phyloP scores from a whole-genome alignment of 805 yeast genomes.

The Lachancea sp. region DNA sequence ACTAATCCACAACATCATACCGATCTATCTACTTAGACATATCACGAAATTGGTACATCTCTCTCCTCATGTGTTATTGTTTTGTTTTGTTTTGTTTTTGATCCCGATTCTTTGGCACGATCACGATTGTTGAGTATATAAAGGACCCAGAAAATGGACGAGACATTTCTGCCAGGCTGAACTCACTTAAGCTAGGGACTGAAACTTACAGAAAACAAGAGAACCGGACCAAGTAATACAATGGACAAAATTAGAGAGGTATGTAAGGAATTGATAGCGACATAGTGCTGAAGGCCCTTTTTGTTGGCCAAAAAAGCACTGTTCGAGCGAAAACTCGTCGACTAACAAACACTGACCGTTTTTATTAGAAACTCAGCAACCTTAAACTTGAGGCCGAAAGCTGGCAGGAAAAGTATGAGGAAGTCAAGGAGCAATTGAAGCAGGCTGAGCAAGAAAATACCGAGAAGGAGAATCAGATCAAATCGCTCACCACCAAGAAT shows the following conservation, averaged over 20 bases:
- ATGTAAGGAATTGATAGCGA: constrained; percentile 32
- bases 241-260: constrained; percentile 61
- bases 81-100: background rate
- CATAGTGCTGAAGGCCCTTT: too few species aligned
- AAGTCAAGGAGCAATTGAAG: constrained; percentile 71
- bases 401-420: constrained; percentile 97
- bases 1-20: background rate
- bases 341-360: background rate
- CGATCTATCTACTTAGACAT: background rate
- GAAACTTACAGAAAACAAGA: background rate
- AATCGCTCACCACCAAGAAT: constrained; percentile 87
- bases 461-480: constrained; percentile 92
- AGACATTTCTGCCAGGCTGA: background rate
- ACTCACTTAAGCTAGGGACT: constrained; percentile 1
- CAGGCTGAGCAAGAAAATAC: constrained; percentile 85
- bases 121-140: constrained; percentile 1
- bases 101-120: background rate
- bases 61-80: background rate
- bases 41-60: background rate
- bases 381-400: constrained; percentile 92
- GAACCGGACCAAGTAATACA: constrained; percentile 11
- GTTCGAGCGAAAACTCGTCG: background rate
- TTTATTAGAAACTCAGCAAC: constrained; percentile 66
- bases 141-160: constrained; percentile 1
- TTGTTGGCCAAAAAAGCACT: too few species aligned